A percentile compares a stretch with the other conserved stretches of the same genome.
Conservation (phyloP, 164 flowering plant species). For the Brasenia schreberi region DNA sequence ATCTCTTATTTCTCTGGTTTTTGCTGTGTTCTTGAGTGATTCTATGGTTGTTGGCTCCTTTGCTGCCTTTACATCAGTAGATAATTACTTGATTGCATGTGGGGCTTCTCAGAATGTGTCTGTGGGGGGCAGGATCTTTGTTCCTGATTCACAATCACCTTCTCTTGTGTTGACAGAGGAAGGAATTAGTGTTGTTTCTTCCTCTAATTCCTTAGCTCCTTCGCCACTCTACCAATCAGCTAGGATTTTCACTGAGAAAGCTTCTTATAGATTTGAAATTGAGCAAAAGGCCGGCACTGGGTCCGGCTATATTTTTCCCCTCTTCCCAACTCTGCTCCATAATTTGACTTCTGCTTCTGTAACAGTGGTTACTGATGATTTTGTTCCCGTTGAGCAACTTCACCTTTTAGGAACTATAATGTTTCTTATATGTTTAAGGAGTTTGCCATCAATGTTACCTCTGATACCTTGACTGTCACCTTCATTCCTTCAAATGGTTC, state of each 20-base stretch:
- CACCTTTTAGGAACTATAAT: conserved; percentile 15
- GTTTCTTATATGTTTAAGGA: conserved; percentile 19
- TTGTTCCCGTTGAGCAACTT: conserved; percentile 20
- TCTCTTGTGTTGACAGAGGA: conserved; percentile 8
- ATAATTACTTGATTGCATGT: conserved; percentile 23
- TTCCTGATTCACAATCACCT: conserved; percentile 15
- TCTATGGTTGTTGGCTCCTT: conserved; percentile 4
- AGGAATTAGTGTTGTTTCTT: conserved; percentile 5
- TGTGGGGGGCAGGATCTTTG: conserved; percentile 11
- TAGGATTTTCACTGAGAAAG: conserved; percentile 7
- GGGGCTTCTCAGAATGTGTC: conserved; percentile 21
- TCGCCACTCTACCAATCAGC: conserved; percentile 18
- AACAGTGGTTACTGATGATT: conserved; percentile 16
- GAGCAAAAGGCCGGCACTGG: conserved; percentile 19
- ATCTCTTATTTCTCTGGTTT: too few species aligned
- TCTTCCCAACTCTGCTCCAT: conserved; percentile 7
- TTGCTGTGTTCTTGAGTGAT: too few species aligned
- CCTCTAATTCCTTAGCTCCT: conserved; percentile 10
- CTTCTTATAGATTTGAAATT: conserved; percentile 18
- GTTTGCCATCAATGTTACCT: conserved; percentile 18
- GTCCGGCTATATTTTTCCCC: conserved; percentile 22
- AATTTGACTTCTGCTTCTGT: conserved; percentile 13
- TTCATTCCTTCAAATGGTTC: conserved; percentile 20
- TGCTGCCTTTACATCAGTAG: conserved; percentile 13
- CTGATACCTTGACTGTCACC: conserved; percentile 12